Base-by-base conservation (phyloP, 352 stramenopile species). In the Phytopythium vexans region DNA sequence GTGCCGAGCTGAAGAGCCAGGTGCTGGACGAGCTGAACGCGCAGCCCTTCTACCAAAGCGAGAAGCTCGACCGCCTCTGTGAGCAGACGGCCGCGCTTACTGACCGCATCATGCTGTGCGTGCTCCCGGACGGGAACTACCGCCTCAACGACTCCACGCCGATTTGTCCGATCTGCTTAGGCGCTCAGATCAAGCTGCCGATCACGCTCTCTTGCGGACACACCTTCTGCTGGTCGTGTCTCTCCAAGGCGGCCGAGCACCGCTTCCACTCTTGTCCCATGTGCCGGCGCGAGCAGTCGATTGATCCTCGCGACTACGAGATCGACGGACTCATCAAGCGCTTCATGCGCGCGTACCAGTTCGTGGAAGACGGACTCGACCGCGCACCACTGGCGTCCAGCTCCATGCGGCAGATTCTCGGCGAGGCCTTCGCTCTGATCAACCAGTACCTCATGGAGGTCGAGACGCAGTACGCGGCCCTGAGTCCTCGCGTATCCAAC, bases 221-320 rank as follows among this genome's bases (percentile, higher is more conserved):
- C 66, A 87, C 79, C 0, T 92, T 92, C 50, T 92, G 82, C 57
- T 92, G 82, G 79, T 85, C 82, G 58, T 92, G 82, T 52, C 62
- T 92, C 31, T 87, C 79, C 3, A 82, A 81, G 42, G 82, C 82
- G 6, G 77, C 68, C 15, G 72, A 88, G 56, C 79, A 88, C 52
- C 70, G 75, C n/a, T 89, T 92, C 68, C 65, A 84, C 33, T 86
- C 78, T 8, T 92, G 81, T 15, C 81, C 81, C 1, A 41, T 92
- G 12, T 92, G 82, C 56, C 82, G 82, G 36, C 76, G 72, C 34
- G 72, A 70, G 16, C 82, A 92, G 49, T 88, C 77, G 12, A 81
- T 92, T 34, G 82, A 92, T 38, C 82, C 82, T 38, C 77, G 82
- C 0, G 82, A 92, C 61, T 92, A 90, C 52, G 82, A 86, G 34